Percentiles rank a stretch among this genome's conserved stretches.
Conservation (phyloP, 2,329 filamentous ascomycete genomes). For the Beauveria varroae region DNA sequence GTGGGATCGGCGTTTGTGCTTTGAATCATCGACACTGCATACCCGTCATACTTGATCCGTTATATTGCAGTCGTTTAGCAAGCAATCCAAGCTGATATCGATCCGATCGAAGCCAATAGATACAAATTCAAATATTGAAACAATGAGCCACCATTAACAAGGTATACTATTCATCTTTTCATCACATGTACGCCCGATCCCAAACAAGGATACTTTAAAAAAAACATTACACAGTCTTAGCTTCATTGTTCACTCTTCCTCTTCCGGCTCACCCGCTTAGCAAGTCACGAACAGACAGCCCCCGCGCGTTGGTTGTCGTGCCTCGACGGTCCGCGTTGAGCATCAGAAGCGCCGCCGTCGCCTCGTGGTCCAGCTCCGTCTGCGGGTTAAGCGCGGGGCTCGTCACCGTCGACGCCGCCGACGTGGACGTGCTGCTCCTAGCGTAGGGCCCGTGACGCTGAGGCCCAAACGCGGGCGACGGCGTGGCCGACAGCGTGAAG, state of each 20-base stretch:
- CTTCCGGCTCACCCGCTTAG: constrained; percentile 37
- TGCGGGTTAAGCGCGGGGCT: constrained; percentile 51
- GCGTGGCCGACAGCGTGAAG: constrained; percentile 40
- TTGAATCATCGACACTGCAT: background rate
- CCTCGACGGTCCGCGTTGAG: constrained; percentile 69
- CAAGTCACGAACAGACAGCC: constrained; percentile 48
- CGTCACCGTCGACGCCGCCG: constrained; percentile 47
- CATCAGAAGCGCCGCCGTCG: constrained; percentile 82
- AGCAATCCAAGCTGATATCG: constrained; percentile 1
- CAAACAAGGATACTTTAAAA: background rate
- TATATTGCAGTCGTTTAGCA: background rate
- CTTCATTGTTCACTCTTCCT: background rate
- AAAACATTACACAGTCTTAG: background rate
- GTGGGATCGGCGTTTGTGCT: background rate
- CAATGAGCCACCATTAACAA: background rate
- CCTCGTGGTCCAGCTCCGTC: constrained; percentile 62
- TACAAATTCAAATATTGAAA: background rate
- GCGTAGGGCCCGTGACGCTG: constrained; percentile 30
- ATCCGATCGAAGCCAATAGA: background rate
- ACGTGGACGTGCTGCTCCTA: constrained; percentile 33
- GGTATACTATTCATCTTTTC: constrained; percentile 1
- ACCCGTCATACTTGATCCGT: background rate
- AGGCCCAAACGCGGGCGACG: constrained; percentile 52
- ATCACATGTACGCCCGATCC: background rate
- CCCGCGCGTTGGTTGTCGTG: constrained; percentile 30